These are phyloP conservation scores for Wickerhamiella azymoides DNA, from an alignment of 805 yeast species.

Conservation along the genomic window DNA sequence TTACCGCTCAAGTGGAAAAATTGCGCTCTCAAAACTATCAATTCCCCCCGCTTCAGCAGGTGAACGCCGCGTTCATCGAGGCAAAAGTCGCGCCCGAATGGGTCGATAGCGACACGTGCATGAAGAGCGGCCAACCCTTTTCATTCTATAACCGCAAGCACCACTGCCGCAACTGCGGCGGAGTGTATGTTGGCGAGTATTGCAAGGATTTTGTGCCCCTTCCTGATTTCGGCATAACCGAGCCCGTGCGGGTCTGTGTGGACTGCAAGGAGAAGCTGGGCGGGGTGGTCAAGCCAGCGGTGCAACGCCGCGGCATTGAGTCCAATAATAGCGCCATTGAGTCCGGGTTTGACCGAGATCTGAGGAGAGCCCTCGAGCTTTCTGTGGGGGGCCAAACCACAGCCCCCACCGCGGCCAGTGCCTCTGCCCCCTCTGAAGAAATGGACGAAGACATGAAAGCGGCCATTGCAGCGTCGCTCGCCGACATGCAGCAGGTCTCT, in stretches of 20 bases:
- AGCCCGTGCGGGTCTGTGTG: constrained; percentile 89
- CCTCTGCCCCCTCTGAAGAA: constrained; percentile 30
- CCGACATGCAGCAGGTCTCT: constrained; percentile 36
- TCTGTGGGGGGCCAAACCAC: constrained; percentile 45
- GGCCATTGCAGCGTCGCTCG: constrained; percentile 84
- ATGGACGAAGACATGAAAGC: constrained; percentile 84
- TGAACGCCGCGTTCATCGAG: constrained; percentile 50
- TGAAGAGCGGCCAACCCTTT: constrained; percentile 77
- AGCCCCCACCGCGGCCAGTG: constrained; percentile 19
- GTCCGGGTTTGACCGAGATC: constrained; percentile 36
- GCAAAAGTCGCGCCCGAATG: constrained; percentile 93
- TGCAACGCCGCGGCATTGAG: constrained; percentile 3
- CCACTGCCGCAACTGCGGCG: constrained; percentile 96
- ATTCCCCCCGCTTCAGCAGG: constrained; percentile 38
- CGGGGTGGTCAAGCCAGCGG: constrained; percentile 23
- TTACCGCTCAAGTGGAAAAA: constrained; percentile 45
- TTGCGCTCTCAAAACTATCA: constrained; percentile 40
- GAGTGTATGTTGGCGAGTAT: constrained; percentile 77
- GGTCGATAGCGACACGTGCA: constrained; percentile 90
- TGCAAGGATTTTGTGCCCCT: constrained; percentile 60
- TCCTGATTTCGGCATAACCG: constrained; percentile 73
- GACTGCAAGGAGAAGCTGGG: constrained; percentile 56
- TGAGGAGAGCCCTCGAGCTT: constrained; percentile 62
- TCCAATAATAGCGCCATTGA: constrained; percentile 21
- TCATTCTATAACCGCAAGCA: constrained; percentile 80